These are phyloP conservation scores for Meripilus lineatus DNA, from an alignment of 1,284 basidiomycete genomes.

Conservation along the genomic window DNA sequence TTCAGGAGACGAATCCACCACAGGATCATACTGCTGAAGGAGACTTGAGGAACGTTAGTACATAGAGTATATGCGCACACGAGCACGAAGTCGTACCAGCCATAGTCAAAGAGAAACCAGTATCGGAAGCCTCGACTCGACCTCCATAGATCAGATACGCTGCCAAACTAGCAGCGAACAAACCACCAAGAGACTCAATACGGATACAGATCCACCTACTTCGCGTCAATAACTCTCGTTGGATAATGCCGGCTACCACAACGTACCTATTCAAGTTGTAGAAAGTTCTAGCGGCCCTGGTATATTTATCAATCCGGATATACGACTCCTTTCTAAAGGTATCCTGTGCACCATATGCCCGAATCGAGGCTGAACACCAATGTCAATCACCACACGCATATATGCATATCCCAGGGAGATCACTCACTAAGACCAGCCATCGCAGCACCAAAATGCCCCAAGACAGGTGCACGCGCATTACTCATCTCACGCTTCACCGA, in stretches of 20 bases:
- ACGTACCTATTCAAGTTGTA: slow-evolving; percentile 53
- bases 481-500: slow-evolving; percentile 76
- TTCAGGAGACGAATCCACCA: slow-evolving; percentile 52
- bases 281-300: slow-evolving; percentile 39
- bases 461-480: slow-evolving; percentile 61
- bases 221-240: slow-evolving; percentile 13
- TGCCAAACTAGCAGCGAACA: slow-evolving; percentile 50
- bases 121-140: slow-evolving; percentile 32
- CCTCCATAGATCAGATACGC: slow-evolving; percentile 43
- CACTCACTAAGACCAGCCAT: slow-evolving; percentile 58
- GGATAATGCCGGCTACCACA: background rate
- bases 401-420: background rate
- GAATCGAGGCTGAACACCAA: slow-evolving; percentile 45
- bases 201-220: slow-evolving; percentile 55
- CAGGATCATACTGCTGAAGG: slow-evolving; percentile 52
- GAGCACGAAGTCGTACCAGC: slow-evolving; percentile 26
- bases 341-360: slow-evolving; percentile 54
- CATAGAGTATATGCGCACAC: background rate
- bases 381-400: background rate
- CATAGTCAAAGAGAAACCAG: slow-evolving; percentile 46
- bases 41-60: slow-evolving; percentile 27
- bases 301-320: slow-evolving; percentile 44
- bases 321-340: slow-evolving; percentile 41
- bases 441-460: slow-evolving; percentile 65
- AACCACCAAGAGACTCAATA: slow-evolving; percentile 44